phyloP scores from a whole-genome alignment of 2,329 filamentous ascomycete genomes.

The Diaporthe citrichinensis region DNA sequence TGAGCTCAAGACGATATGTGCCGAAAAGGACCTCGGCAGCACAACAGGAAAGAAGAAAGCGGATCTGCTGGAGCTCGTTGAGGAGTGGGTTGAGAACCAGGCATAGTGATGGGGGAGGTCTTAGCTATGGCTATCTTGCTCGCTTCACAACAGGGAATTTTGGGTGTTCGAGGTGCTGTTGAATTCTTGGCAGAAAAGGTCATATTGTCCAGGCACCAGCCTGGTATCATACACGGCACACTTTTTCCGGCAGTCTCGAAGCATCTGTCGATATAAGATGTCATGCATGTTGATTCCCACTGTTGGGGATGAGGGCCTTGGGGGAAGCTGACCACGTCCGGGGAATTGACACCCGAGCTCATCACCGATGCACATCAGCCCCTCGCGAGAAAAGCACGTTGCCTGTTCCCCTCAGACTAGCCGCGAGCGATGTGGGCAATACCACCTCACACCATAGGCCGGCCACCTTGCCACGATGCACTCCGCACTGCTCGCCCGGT shows the following conservation, averaged over 20 bases:
- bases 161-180: not conserved
- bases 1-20: constrained; percentile 65
- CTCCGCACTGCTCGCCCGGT: constrained; percentile 30
- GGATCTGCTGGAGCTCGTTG: constrained; percentile 68
- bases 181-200: not conserved
- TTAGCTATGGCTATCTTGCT: not conserved
- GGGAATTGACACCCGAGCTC: constrained; percentile 29
- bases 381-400: constrained; percentile 3
- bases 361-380: not conserved
- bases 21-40: constrained; percentile 60
- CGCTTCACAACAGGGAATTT: not conserved
- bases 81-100: constrained; percentile 65
- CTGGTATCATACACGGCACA: not conserved
- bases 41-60: constrained; percentile 66
- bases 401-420: not conserved
- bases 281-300: not conserved
- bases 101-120: not conserved
- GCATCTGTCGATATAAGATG: not conserved
- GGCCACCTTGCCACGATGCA: not conserved
- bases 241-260: too few relatives aligned
- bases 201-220: not conserved
- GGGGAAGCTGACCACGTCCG: not conserved
- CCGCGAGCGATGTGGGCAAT: not conserved
- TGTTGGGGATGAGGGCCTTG: not conserved
- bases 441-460: not conserved